A percentile compares a stretch with the other conserved stretches of the same genome.
Evolutionary conservation across 371 early-diverging fungal genomes (phyloP).

Genomic region (Mucor sp.): DNA sequence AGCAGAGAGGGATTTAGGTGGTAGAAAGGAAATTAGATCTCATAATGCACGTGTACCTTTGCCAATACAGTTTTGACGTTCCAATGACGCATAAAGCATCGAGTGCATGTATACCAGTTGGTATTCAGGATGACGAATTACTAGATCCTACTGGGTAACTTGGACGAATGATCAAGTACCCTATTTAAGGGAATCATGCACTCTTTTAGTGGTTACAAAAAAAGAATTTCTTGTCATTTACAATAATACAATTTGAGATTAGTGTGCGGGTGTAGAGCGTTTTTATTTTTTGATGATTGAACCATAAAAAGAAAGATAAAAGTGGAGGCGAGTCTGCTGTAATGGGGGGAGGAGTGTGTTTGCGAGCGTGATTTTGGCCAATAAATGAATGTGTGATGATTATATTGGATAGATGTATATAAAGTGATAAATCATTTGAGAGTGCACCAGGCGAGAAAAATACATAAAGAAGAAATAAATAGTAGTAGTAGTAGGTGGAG

Average conservation of each 20-base stretch:
- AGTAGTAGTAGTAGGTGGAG: neutral
- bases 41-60: neutral
- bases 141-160: neutral
- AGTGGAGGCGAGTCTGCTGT: neutral
- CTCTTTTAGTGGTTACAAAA: neutral
- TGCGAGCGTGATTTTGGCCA: neutral
- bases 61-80: neutral
- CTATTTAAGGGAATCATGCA: neutral
- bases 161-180: neutral
- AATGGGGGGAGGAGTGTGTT: neutral
- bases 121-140: neutral
- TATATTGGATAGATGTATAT: neutral
- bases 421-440: neutral
- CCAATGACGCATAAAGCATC: neutral
- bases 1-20: neutral
- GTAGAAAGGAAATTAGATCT: neutral
- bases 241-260: neutral
- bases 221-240: neutral
- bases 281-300: neutral
- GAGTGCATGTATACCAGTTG: neutral
- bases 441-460: constrained; percentile 3
- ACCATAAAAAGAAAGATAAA: neutral
- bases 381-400: neutral
- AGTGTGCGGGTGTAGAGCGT: neutral
- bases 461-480: neutral